Evolutionary conservation across 2,329 filamentous ascomycete species (phyloP).

Genomic region (Trichoderma harzianum): DNA sequence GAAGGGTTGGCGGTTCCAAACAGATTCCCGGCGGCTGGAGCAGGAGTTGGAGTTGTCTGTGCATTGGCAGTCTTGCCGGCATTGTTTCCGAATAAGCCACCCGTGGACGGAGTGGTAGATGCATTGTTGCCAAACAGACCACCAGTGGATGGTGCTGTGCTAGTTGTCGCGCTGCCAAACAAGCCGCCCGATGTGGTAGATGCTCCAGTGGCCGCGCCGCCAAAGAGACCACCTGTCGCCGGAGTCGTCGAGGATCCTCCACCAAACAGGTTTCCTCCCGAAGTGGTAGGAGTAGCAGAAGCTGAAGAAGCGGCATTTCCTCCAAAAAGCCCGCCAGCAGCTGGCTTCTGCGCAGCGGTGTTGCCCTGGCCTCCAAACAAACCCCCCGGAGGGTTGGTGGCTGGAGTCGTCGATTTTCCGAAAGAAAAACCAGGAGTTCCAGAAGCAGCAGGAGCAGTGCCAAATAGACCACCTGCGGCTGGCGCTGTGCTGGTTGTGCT

Average conservation of each 20-base stretch:
- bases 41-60: constrained; percentile 1
- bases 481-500: constrained; percentile 37
- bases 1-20: constrained; percentile 20
- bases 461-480: constrained; percentile 42
- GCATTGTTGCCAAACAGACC: constrained; percentile 27
- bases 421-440: constrained; percentile 42
- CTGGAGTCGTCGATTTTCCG: constrained; percentile 29
- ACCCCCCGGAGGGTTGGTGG: constrained; percentile 27
- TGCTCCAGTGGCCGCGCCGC: constrained; percentile 24
- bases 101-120: constrained; percentile 25
- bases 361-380: constrained; percentile 35
- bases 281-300: constrained; percentile 28
- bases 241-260: constrained; percentile 28
- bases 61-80: constrained; percentile 19
- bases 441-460: constrained; percentile 27
- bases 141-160: constrained; percentile 20
- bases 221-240: constrained; percentile 33
- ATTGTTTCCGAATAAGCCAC: constrained; percentile 27
- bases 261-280: constrained; percentile 28
- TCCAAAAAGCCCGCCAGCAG: constrained; percentile 26
- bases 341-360: constrained; percentile 29
- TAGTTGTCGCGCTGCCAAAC: constrained; percentile 25
- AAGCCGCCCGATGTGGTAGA: constrained; percentile 28
- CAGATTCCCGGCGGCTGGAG: constrained; percentile 18
- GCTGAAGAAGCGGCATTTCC: constrained; percentile 28